phyloP scores from a whole-genome alignment of 768 basidiomycete genomes.

The Stropharia rugosoannulata region DNA sequence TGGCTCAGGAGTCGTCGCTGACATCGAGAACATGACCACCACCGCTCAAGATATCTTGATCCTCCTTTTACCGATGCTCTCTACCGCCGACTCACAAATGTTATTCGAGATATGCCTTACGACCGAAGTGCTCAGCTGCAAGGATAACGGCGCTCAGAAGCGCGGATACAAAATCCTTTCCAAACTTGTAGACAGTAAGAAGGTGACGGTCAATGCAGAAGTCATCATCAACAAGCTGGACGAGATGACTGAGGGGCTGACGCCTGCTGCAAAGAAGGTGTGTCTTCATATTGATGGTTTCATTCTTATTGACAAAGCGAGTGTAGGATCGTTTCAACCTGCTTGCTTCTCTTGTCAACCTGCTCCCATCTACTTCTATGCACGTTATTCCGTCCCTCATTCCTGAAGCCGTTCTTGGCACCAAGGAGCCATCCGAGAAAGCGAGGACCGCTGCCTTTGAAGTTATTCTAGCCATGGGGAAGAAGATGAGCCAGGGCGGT shows the following conservation, averaged over 20 bases:
- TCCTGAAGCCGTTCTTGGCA: constrained; percentile 92
- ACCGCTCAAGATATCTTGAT: constrained; percentile 85
- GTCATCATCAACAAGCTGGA: constrained; percentile 64
- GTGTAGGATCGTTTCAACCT: constrained; percentile 80
- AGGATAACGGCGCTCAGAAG: constrained; percentile 91
- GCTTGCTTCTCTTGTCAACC: constrained; percentile 64
- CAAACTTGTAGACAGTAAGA: constrained; percentile 65
- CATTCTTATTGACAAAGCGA: constrained; percentile 8
- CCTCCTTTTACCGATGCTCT: constrained; percentile 77
- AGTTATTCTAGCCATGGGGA: constrained; percentile 86
- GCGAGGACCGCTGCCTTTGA: constrained; percentile 89
- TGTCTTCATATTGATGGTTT: background rate
- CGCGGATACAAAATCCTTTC: constrained; percentile 89
- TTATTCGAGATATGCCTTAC: constrained; percentile 74
- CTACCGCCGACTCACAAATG: constrained; percentile 53
- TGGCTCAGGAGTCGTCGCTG: constrained; percentile 30
- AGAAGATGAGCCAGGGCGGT: constrained; percentile 88
- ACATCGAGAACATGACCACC: constrained; percentile 48
- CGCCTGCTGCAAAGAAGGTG: constrained; percentile 87
- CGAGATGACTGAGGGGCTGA: constrained; percentile 60
- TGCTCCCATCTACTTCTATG: constrained; percentile 67
- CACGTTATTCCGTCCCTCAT: constrained; percentile 88
- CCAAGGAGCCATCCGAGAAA: constrained; percentile 90
- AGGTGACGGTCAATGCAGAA: constrained; percentile 55
- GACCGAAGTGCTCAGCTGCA: constrained; percentile 65